phyloP scores from a whole-genome alignment of 2,329 filamentous ascomycete species.

The Colletotrichum costaricense region DNA sequence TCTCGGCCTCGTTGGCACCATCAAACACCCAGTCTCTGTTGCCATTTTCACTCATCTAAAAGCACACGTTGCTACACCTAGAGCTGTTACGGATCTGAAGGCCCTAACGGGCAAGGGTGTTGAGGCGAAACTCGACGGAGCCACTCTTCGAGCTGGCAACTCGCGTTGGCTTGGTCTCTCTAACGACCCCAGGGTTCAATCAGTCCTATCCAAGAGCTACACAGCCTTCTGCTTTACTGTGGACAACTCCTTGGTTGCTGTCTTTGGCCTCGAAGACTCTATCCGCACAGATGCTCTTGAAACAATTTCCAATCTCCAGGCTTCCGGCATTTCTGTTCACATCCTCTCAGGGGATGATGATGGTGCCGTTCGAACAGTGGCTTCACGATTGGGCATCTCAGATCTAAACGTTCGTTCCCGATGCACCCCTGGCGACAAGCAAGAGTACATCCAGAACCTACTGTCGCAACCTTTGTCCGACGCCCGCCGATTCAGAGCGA shows the following conservation, averaged over 20 bases:
- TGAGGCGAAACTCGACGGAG: slow-evolving; percentile 45
- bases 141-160: slow-evolving; percentile 59
- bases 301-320: slow-evolving; percentile 49
- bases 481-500: not conserved
- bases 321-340: slow-evolving; percentile 55
- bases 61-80: slow-evolving; percentile 3
- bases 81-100: slow-evolving; percentile 45
- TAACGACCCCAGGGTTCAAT: slow-evolving; percentile 45
- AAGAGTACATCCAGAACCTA: slow-evolving; percentile 54
- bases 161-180: slow-evolving; percentile 57
- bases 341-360: slow-evolving; percentile 65
- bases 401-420: slow-evolving; percentile 51
- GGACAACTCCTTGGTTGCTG: slow-evolving; percentile 47
- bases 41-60: slow-evolving; percentile 58
- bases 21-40: slow-evolving; percentile 63
- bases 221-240: slow-evolving; percentile 62
- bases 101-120: slow-evolving; percentile 60
- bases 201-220: slow-evolving; percentile 47
- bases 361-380: slow-evolving; percentile 56
- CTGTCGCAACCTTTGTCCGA: slow-evolving; percentile 31
- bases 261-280: slow-evolving; percentile 60
- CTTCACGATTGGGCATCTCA: slow-evolving; percentile 53
- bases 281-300: slow-evolving; percentile 55
- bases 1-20: slow-evolving; percentile 47
- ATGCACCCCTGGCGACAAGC: slow-evolving; percentile 59